phyloP scores from a whole-genome alignment of 202 grass and related monocot genomes.

The Hordeum pubiflorum region DNA sequence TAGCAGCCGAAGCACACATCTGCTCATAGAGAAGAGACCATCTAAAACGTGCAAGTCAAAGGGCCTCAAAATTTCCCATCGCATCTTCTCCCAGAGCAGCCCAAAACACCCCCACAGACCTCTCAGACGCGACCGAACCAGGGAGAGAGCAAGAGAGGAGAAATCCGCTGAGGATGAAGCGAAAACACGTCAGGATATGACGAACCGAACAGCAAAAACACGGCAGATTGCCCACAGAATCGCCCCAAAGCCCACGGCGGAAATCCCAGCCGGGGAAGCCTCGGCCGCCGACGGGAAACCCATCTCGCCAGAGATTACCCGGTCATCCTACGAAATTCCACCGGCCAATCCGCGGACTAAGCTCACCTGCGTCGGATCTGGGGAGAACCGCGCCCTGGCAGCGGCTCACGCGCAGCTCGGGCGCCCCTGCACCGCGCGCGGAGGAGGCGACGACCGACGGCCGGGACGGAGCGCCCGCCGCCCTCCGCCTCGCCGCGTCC shows the following conservation, averaged over 20 bases:
- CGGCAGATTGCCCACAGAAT: neutral
- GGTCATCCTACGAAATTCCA: neutral
- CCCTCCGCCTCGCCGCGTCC: neutral
- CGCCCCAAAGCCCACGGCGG: neutral
- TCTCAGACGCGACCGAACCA: neutral
- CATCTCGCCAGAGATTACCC: constrained; percentile 10
- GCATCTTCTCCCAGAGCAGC: neutral
- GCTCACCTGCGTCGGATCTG: constrained; percentile 46
- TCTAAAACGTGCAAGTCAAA: neutral
- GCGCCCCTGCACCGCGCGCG: neutral
- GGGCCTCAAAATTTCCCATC: neutral
- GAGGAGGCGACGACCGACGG: neutral
- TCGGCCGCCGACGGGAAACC: neutral
- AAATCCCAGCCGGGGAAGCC: constrained; percentile 10
- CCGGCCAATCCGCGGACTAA: neutral
- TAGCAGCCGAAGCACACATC: neutral
- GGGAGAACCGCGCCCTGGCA: constrained; percentile 1
- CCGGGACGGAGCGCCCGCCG: neutral
- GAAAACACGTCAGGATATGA: neutral
- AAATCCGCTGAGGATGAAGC: neutral
- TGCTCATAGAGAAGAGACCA: neutral
- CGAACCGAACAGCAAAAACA: neutral
- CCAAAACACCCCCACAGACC: neutral
- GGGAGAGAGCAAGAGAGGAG: neutral
- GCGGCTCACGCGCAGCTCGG: neutral